Base-by-base conservation (phyloP, 2,329 filamentous ascomycete species). In the Lizonia empirigonia region DNA sequence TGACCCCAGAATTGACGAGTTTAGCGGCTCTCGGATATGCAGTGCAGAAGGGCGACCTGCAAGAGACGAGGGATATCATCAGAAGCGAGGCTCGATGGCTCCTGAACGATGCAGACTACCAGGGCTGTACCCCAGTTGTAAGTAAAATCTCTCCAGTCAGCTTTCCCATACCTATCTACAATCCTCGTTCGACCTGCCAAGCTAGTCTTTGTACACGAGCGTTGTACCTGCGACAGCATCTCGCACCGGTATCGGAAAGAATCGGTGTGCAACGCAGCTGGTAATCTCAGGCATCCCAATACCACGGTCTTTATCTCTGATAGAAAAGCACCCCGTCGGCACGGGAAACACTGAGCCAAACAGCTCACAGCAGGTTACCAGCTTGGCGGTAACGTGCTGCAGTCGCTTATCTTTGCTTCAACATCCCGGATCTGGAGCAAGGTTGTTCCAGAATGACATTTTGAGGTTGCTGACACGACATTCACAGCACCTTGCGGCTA, bases 11-110 rank as follows among this genome's bases (percentile, higher is more conserved):
- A 73, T 75, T 84, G 55, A 84, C 87, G 33, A 87, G 85, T 44
- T 85, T 95, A 63, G 86, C 89, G 2, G 85, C 86, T 1, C 82
- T 95, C 8, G 90, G 89, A 13, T 94, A 94, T 69, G 89, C 89
- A 32, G 89, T 95, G 62, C 83, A 85, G 53, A 84, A 85, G 51
- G 88, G 87, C 20, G 85, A 93, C 68, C 71, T 89, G 39, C 76
- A 78, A 35, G 80, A 83, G 16, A 87, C 91, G 16, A 78, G 78
- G 59, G 83, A 88, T 52, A 82, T 93, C 37, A 80, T 93, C 50
- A 81, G 84, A 29, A 81, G 81, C 34, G 86, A 90, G 64, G 82
- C 85, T 55, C 76, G 82, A 50, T 83, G 82, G 74, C 78, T 94
- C 16, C 79, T 94, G 35, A 89, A 89, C 65, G 85, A 86, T 56